Percentiles rank a stretch among this genome's conserved stretches.
Evolutionary conservation across 306 rosid species (phyloP).

Genomic region (Inga laurina): DNA sequence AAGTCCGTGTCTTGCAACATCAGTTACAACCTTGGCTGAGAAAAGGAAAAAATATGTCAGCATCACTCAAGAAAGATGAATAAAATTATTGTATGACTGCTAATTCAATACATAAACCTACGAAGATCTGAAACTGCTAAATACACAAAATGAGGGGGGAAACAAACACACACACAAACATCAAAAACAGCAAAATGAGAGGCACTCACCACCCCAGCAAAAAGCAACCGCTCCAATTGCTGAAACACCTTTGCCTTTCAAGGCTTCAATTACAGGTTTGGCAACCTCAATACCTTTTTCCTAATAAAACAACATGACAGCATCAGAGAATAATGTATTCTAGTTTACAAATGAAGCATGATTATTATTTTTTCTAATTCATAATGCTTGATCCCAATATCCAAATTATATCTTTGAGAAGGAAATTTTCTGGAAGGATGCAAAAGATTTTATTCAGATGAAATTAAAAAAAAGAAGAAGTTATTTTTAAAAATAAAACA

Average conservation of each 20-base stretch:
- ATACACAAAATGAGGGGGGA: not conserved
- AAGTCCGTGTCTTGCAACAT: conserved; percentile 47
- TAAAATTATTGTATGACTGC: not conserved
- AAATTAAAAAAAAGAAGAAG: not conserved
- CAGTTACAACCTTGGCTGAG: conserved; percentile 77
- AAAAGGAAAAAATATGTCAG: not conserved
- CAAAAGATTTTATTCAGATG: conserved; percentile 3
- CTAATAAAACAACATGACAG: conserved; percentile 42
- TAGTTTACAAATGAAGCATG: not conserved
- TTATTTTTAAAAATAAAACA: not conserved
- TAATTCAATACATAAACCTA: conserved; percentile 8
- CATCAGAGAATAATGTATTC: conserved; percentile 3
- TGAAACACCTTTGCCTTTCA: conserved; percentile 63
- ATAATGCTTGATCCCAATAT: conserved; percentile 6
- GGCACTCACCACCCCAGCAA: conserved; percentile 86
- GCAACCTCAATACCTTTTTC: conserved; percentile 61
- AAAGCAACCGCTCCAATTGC: conserved; percentile 71
- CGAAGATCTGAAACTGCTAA: not conserved
- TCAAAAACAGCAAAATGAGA: not conserved
- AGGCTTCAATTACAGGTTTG: conserved; percentile 58
- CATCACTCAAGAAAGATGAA: not conserved
- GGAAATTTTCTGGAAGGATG: not conserved
- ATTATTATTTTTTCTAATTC: not conserved
- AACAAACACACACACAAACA: not conserved
- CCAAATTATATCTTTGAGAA: not conserved